A percentile compares a stretch with the other conserved stretches of the same genome.
Evolutionary conservation across 331 rosid species (phyloP).

Genomic region (Acacia pycnantha): DNA sequence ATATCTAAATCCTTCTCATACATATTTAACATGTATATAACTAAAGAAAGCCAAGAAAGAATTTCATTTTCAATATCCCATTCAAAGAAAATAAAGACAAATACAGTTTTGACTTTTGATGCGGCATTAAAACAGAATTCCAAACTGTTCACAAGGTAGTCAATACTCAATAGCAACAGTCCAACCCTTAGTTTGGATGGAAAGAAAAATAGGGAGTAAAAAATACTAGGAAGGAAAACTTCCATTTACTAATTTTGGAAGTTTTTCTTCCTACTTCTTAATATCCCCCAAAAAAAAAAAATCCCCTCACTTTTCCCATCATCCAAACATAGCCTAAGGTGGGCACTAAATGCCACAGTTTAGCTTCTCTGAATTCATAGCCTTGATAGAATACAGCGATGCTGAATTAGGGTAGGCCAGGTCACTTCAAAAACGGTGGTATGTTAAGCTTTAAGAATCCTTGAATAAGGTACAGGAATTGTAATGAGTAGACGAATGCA

Average conservation of each 20-base stretch:
- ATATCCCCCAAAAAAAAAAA: neutral
- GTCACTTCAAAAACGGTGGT: neutral
- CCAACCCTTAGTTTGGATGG: neutral
- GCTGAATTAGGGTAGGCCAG: neutral
- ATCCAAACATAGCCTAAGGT: neutral
- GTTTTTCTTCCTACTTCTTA: too few relatives aligned
- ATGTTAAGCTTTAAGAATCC: neutral
- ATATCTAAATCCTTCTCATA: neutral
- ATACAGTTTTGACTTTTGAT: neutral
- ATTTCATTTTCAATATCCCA: neutral
- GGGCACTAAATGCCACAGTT: neutral
- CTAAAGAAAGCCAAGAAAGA: neutral
- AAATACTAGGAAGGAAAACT: neutral
- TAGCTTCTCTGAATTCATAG: neutral
- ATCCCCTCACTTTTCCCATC: too few relatives aligned
- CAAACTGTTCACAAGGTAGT: neutral
- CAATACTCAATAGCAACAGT: neutral
- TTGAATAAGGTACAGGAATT: neutral
- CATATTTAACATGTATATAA: constrained; percentile 10
- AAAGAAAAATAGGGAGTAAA: neutral
- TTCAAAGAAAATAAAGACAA: constrained; percentile 15
- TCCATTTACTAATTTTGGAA: too few relatives aligned
- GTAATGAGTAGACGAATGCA: neutral
- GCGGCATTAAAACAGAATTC: neutral
- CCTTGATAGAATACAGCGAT: too few relatives aligned